These are phyloP conservation scores for Pleoardoris graminearum DNA, from an alignment of 2,329 filamentous ascomycete species.

Conservation along the genomic window DNA sequence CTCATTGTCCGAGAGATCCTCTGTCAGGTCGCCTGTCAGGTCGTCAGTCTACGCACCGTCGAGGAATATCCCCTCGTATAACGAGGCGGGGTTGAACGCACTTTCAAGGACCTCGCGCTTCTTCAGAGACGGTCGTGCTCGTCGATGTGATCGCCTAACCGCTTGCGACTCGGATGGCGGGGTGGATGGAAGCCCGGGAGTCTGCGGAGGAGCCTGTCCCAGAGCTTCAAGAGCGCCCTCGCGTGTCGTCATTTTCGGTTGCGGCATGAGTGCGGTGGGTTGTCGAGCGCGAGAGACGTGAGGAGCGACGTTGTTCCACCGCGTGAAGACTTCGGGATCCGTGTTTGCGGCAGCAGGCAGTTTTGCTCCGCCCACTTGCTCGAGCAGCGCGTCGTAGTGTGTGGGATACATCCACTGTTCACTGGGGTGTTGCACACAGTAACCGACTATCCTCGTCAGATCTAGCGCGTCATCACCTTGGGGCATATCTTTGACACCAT, in stretches of 20 bases:
- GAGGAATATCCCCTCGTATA: neutral
- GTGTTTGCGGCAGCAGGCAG: neutral
- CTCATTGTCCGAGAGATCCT: neutral
- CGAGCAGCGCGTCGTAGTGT: conserved; percentile 10
- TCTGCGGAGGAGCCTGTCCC: neutral
- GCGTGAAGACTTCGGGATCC: conserved; percentile 4
- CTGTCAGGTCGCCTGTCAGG: neutral
- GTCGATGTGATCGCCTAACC: neutral
- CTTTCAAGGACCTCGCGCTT: neutral
- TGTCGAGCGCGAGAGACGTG: neutral
- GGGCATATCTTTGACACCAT: conserved; percentile 5
- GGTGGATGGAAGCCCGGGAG: neutral
- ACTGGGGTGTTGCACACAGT: conserved; percentile 6
- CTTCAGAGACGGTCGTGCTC: neutral
- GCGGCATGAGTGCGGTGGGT: neutral
- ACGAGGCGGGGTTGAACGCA: neutral
- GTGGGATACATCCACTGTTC: conserved; percentile 12
- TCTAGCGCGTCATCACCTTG: conserved; percentile 12
- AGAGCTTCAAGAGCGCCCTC: too few relatives aligned
- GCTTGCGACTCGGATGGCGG: neutral
- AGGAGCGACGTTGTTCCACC: conserved; percentile 5
- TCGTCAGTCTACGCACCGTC: neutral
- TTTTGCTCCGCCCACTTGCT: conserved; percentile 5
- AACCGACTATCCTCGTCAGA: conserved; percentile 10
- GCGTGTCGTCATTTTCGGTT: neutral